Conservation (phyloP, 495 filamentous ascomycete species). For the Mytilinidion resinicola region DNA sequence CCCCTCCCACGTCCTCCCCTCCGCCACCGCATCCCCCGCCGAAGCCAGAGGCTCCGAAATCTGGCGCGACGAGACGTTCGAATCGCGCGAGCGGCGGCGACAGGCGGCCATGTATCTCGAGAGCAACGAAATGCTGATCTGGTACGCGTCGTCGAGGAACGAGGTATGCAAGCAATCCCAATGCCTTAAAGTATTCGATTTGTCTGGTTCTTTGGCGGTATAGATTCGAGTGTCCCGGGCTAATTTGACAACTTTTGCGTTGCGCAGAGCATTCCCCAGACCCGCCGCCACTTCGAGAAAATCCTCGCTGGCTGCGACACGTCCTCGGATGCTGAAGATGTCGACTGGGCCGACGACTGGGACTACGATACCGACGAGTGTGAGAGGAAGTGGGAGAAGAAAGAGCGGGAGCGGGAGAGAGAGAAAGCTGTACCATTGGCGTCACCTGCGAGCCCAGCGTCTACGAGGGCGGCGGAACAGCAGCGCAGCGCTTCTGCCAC, state of each 20-base stretch:
- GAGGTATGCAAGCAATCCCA: conserved; percentile 18
- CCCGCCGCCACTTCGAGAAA: conserved; percentile 30
- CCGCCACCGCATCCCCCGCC: not conserved
- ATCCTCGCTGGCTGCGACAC: conserved; percentile 27
- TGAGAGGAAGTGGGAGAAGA: conserved; percentile 5
- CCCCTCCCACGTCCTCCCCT: conserved; percentile 3
- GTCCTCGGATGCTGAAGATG: conserved; percentile 2
- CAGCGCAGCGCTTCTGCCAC: too few species aligned
- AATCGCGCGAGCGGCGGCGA: conserved; percentile 17
- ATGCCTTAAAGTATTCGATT: too few species aligned
- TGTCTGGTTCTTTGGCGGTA: too few species aligned
- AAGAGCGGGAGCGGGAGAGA: conserved; percentile 8
- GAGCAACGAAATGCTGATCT: conserved; percentile 29
- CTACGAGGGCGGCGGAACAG: not conserved
- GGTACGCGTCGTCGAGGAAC: conserved; percentile 18
- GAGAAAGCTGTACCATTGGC: not conserved
- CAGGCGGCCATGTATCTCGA: conserved; percentile 24
- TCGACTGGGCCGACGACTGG: not conserved
- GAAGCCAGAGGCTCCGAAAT: not conserved
- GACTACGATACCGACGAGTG: conserved; percentile 8
- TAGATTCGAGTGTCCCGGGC: too few species aligned
- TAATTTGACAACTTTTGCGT: too few species aligned
- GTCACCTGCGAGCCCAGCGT: too few species aligned
- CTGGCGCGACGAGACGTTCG: conserved; percentile 17
- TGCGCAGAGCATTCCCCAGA: conserved; percentile 34